Conservation (phyloP, 345 rosid genomes). For the Triadica sebifera region DNA sequence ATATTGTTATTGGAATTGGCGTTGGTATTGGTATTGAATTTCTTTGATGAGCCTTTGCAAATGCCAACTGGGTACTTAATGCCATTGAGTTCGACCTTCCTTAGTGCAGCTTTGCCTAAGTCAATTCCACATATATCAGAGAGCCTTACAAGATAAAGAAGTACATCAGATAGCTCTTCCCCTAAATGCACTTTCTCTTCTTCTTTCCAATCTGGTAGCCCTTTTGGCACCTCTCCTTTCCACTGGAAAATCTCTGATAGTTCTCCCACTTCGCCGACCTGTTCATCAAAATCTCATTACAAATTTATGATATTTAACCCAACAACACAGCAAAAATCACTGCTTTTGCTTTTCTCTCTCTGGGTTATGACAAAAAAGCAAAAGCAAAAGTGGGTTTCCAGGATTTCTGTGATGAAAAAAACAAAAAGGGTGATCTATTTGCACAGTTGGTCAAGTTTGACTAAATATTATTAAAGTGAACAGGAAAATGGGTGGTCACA, state of each 20-base stretch:
- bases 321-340: background rate
- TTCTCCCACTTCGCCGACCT: constrained; percentile 97
- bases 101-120: constrained; percentile 75
- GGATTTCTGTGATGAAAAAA: background rate
- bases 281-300: background rate
- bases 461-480: background rate
- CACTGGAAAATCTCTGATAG: constrained; percentile 93
- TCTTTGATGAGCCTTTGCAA: constrained; percentile 20
- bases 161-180: constrained; percentile 87
- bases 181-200: constrained; percentile 82
- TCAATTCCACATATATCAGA: constrained; percentile 81
- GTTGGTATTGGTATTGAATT: constrained; percentile 1
- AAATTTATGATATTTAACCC: no score
- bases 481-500: background rate
- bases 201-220: constrained; percentile 82
- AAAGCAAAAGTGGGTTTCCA: background rate
- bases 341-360: background rate
- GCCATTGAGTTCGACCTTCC: constrained; percentile 76
- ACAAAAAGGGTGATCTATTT: constrained; percentile 11
- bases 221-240: constrained; percentile 90
- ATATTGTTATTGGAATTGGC: no score
- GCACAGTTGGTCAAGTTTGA: constrained; percentile 23
- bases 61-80: constrained; percentile 63
- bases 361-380: background rate
- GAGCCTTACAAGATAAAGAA: constrained; percentile 84